These are phyloP conservation scores for Solanum ossicruentum DNA, from an alignment of 257 asterid species.

Conservation along the genomic window DNA sequence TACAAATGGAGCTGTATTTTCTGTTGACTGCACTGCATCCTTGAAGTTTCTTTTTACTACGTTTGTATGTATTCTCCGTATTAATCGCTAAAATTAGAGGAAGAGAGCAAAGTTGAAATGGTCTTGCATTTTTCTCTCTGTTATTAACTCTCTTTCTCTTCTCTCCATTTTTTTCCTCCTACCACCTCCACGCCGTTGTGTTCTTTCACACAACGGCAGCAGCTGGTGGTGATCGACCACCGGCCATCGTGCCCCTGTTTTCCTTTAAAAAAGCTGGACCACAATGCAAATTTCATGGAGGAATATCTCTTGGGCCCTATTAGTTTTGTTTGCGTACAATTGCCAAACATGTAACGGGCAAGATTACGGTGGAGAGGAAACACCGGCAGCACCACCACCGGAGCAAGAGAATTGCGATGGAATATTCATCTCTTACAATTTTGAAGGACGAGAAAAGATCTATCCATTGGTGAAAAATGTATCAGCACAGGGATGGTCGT, in stretches of 20 bases:
- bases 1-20: too few species aligned
- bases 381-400: constrained; percentile 30
- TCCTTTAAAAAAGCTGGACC: too few species aligned
- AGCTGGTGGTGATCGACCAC: not conserved
- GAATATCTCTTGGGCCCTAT: constrained; percentile 1
- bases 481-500: constrained; percentile 82
- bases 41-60: not conserved
- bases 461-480: constrained; percentile 66
- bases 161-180: not conserved
- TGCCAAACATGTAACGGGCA: constrained; percentile 18
- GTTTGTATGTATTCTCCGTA: constrained; percentile 1
- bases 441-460: constrained; percentile 58
- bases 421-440: constrained; percentile 40
- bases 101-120: constrained; percentile 27
- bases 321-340: constrained; percentile 11
- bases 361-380: constrained; percentile 24
- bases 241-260: not conserved
- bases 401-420: constrained; percentile 56
- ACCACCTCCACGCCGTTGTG: constrained; percentile 33
- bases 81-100: constrained; percentile 33
- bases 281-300: constrained; percentile 28
- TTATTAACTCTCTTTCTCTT: constrained; percentile 13
- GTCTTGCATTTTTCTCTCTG: constrained; percentile 16
- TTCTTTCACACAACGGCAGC: constrained; percentile 1
- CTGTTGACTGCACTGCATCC: not conserved